Evolutionary conservation across 805 yeast species (phyloP).

Genomic region (Lachancea quebecensis): DNA sequence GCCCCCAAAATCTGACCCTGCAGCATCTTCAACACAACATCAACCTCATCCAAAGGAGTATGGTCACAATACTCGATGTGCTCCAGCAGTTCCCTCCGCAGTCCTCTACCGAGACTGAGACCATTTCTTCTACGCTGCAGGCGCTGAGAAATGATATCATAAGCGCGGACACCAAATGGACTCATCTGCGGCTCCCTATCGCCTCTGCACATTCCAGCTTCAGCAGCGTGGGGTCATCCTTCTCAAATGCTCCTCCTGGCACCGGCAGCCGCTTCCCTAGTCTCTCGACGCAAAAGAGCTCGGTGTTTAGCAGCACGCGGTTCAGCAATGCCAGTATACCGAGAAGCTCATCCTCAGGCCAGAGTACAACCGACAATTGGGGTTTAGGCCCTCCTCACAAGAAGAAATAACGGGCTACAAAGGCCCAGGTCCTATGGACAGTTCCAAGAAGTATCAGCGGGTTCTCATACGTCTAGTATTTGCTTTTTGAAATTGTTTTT

Average conservation of each 20-base stretch:
- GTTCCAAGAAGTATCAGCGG: background rate
- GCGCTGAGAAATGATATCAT: constrained; percentile 3
- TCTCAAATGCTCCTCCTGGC: constrained; percentile 1
- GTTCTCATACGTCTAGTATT: background rate
- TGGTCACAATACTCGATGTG: constrained; percentile 6
- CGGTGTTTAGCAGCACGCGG: constrained; percentile 10
- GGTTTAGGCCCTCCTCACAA: background rate
- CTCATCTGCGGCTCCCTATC: background rate
- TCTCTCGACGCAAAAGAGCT: constrained; percentile 9
- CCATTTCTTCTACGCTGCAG: constrained; percentile 1
- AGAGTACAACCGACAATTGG: background rate
- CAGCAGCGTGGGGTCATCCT: constrained; percentile 8
- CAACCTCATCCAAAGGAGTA: constrained; percentile 5
- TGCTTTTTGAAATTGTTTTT: background rate
- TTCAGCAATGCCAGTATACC: constrained; percentile 5
- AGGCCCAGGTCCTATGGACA: background rate
- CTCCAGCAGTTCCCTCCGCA: constrained; percentile 3
- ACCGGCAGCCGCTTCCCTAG: constrained; percentile 5
- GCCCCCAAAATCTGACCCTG: background rate
- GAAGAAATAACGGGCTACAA: background rate
- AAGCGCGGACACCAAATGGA: constrained; percentile 4
- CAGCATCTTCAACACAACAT: constrained; percentile 4
- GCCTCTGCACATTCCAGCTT: constrained; percentile 7
- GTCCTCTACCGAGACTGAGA: constrained; percentile 1
- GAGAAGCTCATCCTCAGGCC: background rate